phyloP scores from a whole-genome alignment of 2,329 filamentous ascomycete genomes.

The Dothideomycetidae sp. region DNA sequence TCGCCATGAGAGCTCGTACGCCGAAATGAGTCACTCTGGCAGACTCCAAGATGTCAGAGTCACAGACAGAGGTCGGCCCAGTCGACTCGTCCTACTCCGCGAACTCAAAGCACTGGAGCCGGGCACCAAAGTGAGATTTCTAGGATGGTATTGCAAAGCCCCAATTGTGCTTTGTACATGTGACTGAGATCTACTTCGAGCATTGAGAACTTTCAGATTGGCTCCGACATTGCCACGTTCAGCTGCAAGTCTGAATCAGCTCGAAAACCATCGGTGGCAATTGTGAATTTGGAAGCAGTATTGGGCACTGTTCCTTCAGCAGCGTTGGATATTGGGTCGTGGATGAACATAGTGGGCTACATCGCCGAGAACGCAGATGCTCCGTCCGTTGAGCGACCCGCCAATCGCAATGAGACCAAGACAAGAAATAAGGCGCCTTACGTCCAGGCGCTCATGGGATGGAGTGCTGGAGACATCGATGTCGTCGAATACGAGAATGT shows the following conservation, averaged over 20 bases:
- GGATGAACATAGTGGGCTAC: constrained; percentile 83
- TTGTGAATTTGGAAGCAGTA: constrained; percentile 58
- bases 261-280: constrained; percentile 27
- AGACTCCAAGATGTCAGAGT: constrained; percentile 1
- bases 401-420: background rate
- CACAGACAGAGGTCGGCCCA: constrained; percentile 4
- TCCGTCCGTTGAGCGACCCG: background rate
- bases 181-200: constrained; percentile 25
- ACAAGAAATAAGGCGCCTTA: constrained; percentile 19
- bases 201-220: constrained; percentile 43
- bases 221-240: constrained; percentile 49
- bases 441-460: constrained; percentile 65
- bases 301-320: constrained; percentile 49
- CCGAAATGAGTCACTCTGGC: no score
- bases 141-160: constrained; percentile 60
- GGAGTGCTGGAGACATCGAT: constrained; percentile 60
- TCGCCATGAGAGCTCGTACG: no score
- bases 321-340: constrained; percentile 58
- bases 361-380: background rate
- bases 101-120: constrained; percentile 32
- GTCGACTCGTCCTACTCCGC: constrained; percentile 33
- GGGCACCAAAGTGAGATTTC: constrained; percentile 76
- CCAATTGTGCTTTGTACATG: constrained; percentile 1
- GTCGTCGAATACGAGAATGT: constrained; percentile 56
- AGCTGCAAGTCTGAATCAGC: constrained; percentile 47